A percentile compares a stretch with the other conserved stretches of the same genome.
Evolutionary conservation across 1,284 basidiomycete species (phyloP).

Genomic region (Boletellus dicymbophilus): DNA sequence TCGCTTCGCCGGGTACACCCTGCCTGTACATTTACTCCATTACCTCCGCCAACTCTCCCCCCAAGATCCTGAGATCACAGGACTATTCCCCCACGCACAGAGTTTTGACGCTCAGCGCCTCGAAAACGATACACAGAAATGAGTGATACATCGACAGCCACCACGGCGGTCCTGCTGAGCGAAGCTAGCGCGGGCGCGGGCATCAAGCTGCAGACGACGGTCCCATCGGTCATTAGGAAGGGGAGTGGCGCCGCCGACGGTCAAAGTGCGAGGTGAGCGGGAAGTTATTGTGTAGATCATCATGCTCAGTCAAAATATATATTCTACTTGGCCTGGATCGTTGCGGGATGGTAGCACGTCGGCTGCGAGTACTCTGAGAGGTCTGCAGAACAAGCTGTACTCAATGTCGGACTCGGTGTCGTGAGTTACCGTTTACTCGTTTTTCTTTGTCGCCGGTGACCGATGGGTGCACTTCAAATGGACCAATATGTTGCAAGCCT

Average conservation of each 20-base stretch:
- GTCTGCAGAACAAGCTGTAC: conserved; percentile 3
- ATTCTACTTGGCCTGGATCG: not conserved
- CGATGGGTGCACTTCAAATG: too few relatives aligned
- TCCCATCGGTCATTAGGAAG: conserved; percentile 18
- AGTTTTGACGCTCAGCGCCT: too few relatives aligned
- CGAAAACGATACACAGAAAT: too few relatives aligned
- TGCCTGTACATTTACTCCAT: too few relatives aligned
- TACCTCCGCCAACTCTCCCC: too few relatives aligned
- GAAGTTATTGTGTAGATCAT: too few relatives aligned
- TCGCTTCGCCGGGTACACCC: too few relatives aligned
- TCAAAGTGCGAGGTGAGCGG: conserved; percentile 12
- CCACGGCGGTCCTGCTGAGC: not conserved
- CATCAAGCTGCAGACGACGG: conserved; percentile 11
- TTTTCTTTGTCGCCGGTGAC: too few relatives aligned
- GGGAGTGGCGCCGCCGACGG: not conserved
- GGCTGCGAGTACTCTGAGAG: conserved; percentile 20
- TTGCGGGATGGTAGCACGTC: not conserved
- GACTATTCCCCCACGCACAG: too few relatives aligned
- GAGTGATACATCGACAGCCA: not conserved
- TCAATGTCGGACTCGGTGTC: not conserved
- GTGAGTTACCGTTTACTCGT: conserved; percentile 14
- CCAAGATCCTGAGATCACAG: too few relatives aligned
- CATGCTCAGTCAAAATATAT: too few relatives aligned
- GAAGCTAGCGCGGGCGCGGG: too few relatives aligned
- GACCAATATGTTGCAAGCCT: not conserved